phyloP scores from a whole-genome alignment of 208 protist genomes.

The Porcisia hertigi region DNA sequence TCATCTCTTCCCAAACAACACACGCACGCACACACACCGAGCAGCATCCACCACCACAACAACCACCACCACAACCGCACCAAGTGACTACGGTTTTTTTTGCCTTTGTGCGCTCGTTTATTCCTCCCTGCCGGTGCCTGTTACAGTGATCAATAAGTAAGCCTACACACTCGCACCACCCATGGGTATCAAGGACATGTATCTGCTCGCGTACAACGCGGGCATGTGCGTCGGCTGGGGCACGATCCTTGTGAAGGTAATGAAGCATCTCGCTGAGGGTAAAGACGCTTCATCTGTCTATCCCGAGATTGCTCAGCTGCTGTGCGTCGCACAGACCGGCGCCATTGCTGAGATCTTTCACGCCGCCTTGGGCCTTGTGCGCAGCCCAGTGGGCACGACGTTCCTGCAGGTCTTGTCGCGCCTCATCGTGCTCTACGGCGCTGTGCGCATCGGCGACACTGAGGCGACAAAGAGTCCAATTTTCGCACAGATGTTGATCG shows the following conservation, averaged over 20 bases:
- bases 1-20: too few relatives aligned
- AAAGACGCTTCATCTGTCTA: conserved; percentile 53
- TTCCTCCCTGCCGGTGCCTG: background rate
- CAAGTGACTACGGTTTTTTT: background rate
- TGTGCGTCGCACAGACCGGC: conserved; percentile 84
- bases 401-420: conserved; percentile 88
- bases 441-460: conserved; percentile 68
- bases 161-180: background rate
- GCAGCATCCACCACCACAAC: too few relatives aligned
- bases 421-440: conserved; percentile 81
- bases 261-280: conserved; percentile 38
- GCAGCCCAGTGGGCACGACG: conserved; percentile 76
- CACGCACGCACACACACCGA: too few relatives aligned
- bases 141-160: background rate
- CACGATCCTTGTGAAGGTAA: conserved; percentile 58
- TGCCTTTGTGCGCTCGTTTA: background rate
- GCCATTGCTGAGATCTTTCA: conserved; percentile 87
- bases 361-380: conserved; percentile 73
- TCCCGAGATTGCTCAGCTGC: conserved; percentile 53
- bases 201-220: conserved; percentile 80
- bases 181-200: conserved; percentile 56
- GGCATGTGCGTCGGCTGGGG: conserved; percentile 75
- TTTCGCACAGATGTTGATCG: conserved; percentile 77
- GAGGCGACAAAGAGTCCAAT: conserved; percentile 44
- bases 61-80: too few relatives aligned